phyloP scores from a whole-genome alignment of 2,329 filamentous ascomycete genomes.

The Exophiala calicioides region DNA sequence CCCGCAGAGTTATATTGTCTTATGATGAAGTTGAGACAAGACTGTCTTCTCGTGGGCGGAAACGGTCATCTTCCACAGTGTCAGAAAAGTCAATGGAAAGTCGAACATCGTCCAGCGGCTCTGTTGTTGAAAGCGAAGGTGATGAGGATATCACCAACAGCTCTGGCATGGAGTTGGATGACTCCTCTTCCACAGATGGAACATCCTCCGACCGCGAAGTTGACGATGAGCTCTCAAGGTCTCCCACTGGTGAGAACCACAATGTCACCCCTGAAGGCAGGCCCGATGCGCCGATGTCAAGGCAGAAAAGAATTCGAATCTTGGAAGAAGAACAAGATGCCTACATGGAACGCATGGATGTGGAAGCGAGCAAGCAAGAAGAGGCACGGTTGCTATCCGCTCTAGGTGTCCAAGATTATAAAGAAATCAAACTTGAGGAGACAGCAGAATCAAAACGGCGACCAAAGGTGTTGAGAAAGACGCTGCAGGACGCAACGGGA shows the following conservation, averaged over 20 bases:
- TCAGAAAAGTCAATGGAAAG: slow-evolving; percentile 2
- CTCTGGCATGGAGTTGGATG: slow-evolving; percentile 1
- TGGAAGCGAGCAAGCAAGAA: slow-evolving; percentile 44
- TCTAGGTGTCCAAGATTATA: slow-evolving; percentile 38
- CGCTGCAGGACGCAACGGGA: slow-evolving; percentile 36
- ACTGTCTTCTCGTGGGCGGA: slow-evolving; percentile 19
- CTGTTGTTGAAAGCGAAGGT: background rate
- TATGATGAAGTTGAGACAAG: slow-evolving; percentile 31
- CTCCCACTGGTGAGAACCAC: slow-evolving; percentile 1
- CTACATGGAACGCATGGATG: slow-evolving; percentile 53
- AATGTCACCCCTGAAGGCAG: slow-evolving; percentile 3
- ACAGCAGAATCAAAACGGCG: slow-evolving; percentile 25
- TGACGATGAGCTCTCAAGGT: background rate
- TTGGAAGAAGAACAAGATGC: slow-evolving; percentile 41
- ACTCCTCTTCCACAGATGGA: background rate
- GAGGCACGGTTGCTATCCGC: slow-evolving; percentile 49
- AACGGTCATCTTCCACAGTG: slow-evolving; percentile 8
- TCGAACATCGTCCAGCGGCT: background rate
- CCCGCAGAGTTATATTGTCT: slow-evolving; percentile 6
- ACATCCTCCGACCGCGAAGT: background rate
- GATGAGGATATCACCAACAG: slow-evolving; percentile 2
- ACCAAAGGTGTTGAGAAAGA: slow-evolving; percentile 32
- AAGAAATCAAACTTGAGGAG: slow-evolving; percentile 27
- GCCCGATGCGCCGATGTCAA: slow-evolving; percentile 14
- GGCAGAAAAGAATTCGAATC: slow-evolving; percentile 5